These are phyloP conservation scores for Cystobasidium onofrii DNA, from an alignment of 768 basidiomycete genomes.

Conservation along the genomic window DNA sequence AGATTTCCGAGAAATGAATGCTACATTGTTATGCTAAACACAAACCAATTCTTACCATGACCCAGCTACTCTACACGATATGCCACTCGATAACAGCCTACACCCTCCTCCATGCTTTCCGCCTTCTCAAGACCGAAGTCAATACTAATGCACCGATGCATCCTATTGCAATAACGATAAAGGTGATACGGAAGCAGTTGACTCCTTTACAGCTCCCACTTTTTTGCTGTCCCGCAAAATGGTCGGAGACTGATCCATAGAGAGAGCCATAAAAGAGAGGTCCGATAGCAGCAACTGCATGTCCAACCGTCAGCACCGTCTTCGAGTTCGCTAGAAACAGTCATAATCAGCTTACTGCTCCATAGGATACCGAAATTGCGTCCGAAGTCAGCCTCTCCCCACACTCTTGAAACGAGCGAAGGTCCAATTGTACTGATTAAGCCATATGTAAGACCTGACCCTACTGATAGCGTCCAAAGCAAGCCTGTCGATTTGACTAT, in stretches of 20 bases:
- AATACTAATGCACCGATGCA: slow-evolving; percentile 1
- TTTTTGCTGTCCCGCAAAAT: not conserved
- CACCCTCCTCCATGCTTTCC: slow-evolving; percentile 11
- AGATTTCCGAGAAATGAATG: too few species aligned
- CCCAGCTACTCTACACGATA: not conserved
- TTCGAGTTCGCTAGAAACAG: too few species aligned
- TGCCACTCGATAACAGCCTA: not conserved
- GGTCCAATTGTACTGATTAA: not conserved
- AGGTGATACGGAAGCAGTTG: slow-evolving; percentile 1
- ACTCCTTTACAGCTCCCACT: not conserved
- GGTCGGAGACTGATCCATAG: slow-evolving; percentile 10
- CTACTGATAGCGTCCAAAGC: not conserved
- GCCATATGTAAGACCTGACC: slow-evolving; percentile 6
- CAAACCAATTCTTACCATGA: not conserved
- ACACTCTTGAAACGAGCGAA: slow-evolving; percentile 10
- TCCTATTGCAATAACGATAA: slow-evolving; percentile 1
- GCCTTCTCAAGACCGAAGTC: not conserved
- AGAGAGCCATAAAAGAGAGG: not conserved
- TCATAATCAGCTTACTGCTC: not conserved
- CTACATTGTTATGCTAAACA: too few species aligned
- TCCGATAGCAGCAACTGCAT: slow-evolving; percentile 14
- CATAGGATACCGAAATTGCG: slow-evolving; percentile 19
- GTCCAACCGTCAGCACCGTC: too few species aligned
- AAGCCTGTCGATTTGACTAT: not conserved
- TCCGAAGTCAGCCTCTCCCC: slow-evolving; percentile 10